Percentiles rank a stretch among this genome's conserved stretches.
phyloP scores from a whole-genome alignment of 2,329 filamentous ascomycete species.

The Calonectria montana region DNA sequence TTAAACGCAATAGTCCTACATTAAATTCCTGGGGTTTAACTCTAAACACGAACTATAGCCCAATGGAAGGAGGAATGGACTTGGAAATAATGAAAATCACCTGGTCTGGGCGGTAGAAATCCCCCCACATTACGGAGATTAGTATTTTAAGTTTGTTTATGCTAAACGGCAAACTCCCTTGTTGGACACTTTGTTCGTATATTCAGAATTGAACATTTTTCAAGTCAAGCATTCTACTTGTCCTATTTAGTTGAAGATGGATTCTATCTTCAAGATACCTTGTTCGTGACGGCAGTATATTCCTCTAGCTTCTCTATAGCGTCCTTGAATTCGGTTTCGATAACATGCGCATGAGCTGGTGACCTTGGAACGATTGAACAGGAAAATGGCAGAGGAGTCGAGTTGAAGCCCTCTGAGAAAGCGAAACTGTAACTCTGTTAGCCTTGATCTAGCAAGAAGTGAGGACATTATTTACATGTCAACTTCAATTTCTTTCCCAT shows the following conservation, averaged over 20 bases:
- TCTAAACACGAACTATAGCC: not conserved
- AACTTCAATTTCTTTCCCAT: slow-evolving; percentile 47
- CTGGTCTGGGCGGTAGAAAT: not conserved
- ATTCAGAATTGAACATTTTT: not conserved
- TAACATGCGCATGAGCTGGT: slow-evolving; percentile 41
- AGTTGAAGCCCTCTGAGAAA: slow-evolving; percentile 57
- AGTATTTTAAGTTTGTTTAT: not conserved
- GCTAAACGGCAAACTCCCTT: not conserved
- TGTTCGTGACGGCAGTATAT: slow-evolving; percentile 39
- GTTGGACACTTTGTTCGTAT: not conserved
- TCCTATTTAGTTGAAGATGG: not conserved
- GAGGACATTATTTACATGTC: slow-evolving; percentile 50
- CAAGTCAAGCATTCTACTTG: not conserved
- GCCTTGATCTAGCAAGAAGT: accelerated
- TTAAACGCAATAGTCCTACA: no score
- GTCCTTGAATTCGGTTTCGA: slow-evolving; percentile 45
- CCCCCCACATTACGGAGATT: not conserved
- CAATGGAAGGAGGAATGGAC: not conserved
- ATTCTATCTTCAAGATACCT: slow-evolving; percentile 30
- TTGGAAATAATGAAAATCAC: not conserved
- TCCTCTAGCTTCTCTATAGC: slow-evolving; percentile 42
- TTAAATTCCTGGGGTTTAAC: not conserved
- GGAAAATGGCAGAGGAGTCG: slow-evolving; percentile 53
- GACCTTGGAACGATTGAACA: slow-evolving; percentile 53
- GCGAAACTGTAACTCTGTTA: slow-evolving; percentile 48